A percentile compares a stretch with the other conserved stretches of the same genome.
Evolutionary conservation across 495 filamentous ascomycete genomes (phyloP).

Genomic region (Recurvomyces mirabilis): DNA sequence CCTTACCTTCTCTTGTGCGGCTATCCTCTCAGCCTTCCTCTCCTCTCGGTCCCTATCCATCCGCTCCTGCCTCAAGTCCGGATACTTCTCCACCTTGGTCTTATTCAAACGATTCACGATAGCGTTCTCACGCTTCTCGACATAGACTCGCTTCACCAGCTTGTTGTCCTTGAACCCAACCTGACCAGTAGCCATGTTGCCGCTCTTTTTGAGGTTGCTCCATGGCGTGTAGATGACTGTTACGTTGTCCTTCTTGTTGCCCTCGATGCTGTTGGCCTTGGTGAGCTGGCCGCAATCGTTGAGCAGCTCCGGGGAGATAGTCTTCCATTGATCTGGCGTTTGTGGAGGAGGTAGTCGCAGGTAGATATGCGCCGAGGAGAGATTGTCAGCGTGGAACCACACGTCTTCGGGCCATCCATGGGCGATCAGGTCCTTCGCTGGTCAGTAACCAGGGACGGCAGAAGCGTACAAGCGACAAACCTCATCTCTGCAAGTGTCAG

Average conservation of each 20-base stretch:
- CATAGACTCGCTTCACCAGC: conserved; percentile 67
- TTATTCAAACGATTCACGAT: conserved; percentile 96
- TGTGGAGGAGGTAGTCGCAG: conserved; percentile 71
- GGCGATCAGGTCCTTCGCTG: conserved; percentile 96
- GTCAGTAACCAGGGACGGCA: too few species aligned
- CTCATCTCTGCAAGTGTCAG: conserved; percentile 11
- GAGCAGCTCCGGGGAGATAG: conserved; percentile 61
- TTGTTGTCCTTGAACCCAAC: conserved; percentile 89
- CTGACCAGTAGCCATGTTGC: conserved; percentile 91
- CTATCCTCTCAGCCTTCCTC: conserved; percentile 55
- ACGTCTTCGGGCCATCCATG: conserved; percentile 90
- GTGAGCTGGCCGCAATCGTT: conserved; percentile 88
- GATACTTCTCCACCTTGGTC: conserved; percentile 76
- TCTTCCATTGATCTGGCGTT: conserved; percentile 64
- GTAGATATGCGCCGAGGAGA: conserved; percentile 94
- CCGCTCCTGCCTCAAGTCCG: conserved; percentile 68
- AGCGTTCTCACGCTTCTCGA: conserved; percentile 65
- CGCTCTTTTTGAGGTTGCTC: conserved; percentile 92
- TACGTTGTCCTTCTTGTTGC: conserved; percentile 98
- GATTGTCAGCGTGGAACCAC: conserved; percentile 98
- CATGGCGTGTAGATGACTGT: conserved; percentile 95
- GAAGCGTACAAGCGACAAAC: too few species aligned
- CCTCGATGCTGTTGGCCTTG: conserved; percentile 98
- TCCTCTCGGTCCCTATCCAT: conserved; percentile 60
- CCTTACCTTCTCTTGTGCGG: conserved; percentile 53